Conservation (phyloP, 768 basidiomycete genomes). For the Boletellus ananiceps region DNA sequence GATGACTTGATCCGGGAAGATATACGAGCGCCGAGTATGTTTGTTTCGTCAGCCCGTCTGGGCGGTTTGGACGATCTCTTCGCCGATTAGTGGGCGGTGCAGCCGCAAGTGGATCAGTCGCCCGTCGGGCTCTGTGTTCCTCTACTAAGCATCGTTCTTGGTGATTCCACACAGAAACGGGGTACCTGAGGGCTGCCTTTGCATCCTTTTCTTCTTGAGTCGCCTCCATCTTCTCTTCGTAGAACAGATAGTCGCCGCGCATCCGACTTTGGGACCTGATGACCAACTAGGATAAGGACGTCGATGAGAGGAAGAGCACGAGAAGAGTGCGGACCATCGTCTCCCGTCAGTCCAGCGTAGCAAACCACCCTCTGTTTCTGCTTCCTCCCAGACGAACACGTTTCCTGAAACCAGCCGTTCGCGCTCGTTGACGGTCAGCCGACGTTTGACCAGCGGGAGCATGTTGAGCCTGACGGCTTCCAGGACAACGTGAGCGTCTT, state of each 20-base stretch:
- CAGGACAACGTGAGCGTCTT: slow-evolving; percentile 70
- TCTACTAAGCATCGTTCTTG: slow-evolving; percentile 6
- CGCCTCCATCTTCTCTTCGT: slow-evolving; percentile 78
- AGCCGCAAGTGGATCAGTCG: slow-evolving; percentile 55
- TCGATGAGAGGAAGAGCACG: neutral
- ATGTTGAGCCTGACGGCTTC: slow-evolving; percentile 71
- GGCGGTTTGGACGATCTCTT: slow-evolving; percentile 74
- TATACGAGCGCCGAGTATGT: slow-evolving; percentile 77
- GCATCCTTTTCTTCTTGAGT: slow-evolving; percentile 76
- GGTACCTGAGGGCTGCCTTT: slow-evolving; percentile 71
- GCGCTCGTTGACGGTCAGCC: slow-evolving; percentile 64
- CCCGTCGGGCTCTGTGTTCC: slow-evolving; percentile 46
- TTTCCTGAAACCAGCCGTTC: slow-evolving; percentile 69
- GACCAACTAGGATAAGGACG: slow-evolving; percentile 2
- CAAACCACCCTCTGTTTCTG: slow-evolving; percentile 61
- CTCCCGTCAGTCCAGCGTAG: slow-evolving; percentile 81
- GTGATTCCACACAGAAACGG: slow-evolving; percentile 10
- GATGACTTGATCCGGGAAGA: slow-evolving; percentile 51
- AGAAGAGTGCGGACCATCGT: slow-evolving; percentile 49
- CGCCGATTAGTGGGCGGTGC: slow-evolving; percentile 60
- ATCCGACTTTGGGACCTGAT: slow-evolving; percentile 80
- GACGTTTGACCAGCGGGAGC: slow-evolving; percentile 65
- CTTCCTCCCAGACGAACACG: slow-evolving; percentile 84
- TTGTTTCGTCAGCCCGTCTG: slow-evolving; percentile 80
- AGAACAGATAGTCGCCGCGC: slow-evolving; percentile 79